Percentiles rank a stretch among this genome's conserved stretches.
phyloP scores from a whole-genome alignment of 306 rosid genomes.

The Castanospermum australe region DNA sequence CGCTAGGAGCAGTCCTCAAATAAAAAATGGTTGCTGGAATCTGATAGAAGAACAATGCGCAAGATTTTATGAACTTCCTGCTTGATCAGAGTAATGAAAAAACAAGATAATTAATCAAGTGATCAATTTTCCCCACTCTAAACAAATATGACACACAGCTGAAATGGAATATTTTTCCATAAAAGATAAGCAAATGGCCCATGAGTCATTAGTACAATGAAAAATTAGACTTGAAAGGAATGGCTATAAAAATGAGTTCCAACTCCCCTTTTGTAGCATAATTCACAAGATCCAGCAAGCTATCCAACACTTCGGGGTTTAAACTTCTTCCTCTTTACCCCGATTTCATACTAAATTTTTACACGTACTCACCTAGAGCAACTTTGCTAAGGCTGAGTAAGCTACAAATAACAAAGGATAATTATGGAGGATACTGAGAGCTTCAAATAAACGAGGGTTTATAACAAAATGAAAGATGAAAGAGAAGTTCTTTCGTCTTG shows the following conservation, averaged over 20 bases:
- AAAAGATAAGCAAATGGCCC: neutral
- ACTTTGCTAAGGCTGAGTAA: no score
- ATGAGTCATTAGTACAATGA: neutral
- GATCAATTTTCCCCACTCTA: neutral
- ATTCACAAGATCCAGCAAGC: neutral
- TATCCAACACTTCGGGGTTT: neutral
- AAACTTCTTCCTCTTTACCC: neutral
- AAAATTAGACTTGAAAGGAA: neutral
- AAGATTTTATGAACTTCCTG: conserved; percentile 37
- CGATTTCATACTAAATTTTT: no score
- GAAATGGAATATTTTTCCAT: neutral
- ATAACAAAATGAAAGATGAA: neutral
- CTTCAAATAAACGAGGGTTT: neutral
- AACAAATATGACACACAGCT: neutral
- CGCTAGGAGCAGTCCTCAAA: conserved; percentile 25
- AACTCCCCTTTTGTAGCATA: neutral
- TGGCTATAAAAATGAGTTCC: neutral
- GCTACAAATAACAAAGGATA: neutral
- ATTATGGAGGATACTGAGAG: neutral
- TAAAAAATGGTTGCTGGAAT: conserved; percentile 22
- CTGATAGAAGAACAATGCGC: conserved; percentile 28
- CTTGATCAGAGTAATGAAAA: conserved; percentile 11
- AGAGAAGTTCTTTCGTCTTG: neutral
- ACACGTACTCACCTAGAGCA: no score
- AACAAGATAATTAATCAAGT: conserved; percentile 2